Base-by-base conservation (phyloP, 1,284 basidiomycete genomes). In the Retiboletus fuscus region DNA sequence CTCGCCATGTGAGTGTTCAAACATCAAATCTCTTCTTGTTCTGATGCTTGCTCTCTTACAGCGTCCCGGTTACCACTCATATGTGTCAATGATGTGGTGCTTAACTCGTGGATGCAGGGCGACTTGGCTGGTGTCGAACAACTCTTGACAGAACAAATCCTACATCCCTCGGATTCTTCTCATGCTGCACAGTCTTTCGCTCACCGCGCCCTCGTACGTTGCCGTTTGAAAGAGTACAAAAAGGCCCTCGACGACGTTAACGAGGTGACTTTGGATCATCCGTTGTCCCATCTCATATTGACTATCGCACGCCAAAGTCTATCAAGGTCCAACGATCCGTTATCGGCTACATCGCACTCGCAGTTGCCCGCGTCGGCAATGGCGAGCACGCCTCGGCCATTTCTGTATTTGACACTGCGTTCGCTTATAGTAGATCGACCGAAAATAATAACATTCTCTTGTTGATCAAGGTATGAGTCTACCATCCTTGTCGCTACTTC, bases 321-420 rank as follows among this genome's bases (percentile, higher is more conserved):
- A 28, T 69, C 10, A 6, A 62, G 41, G 7, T 58, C 24, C 62
- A 58, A 15, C 62, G 28, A 39, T 68, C 70, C 5, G 30, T 41
- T 7, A 26, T 69, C 15, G 66, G 51, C 44, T 18, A 73, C 18
- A 69, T 73, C 26, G 51, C 71, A n/a, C 34, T 28, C 10, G 46
- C 67, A 3, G 44, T 73, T 20, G 47, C 53, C 26, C 34, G 24
- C 11, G n/a, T 49, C 43, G 39, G 58, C 1, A 30, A 63, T 13
- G 53, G 39, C 2, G 41, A 69, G 7, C 22, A 51, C 11, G 71
- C 63, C 13, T 49, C 18, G 7, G 70, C 28, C 10, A 30, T 62
- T 22, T 46, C 41, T 13, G 34, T 15, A 11, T 71, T 71, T 34
- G 70, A 71, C 28, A 46, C 62, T 15, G 65, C n/a, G 28, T 69